Conservation (phyloP, 106 monocot genomes). For the Dactylorhiza incarnata region DNA sequence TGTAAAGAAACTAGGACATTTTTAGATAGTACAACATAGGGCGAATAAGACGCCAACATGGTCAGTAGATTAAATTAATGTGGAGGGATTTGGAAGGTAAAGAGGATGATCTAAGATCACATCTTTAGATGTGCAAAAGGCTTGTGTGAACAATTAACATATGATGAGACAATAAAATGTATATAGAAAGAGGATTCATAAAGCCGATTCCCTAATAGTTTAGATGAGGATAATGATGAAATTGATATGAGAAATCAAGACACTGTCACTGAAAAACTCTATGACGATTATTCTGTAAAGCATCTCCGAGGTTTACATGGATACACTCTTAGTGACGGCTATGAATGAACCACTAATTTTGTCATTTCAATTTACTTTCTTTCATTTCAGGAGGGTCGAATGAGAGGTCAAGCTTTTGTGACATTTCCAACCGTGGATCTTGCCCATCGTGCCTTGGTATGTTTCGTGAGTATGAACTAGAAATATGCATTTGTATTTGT, state of each 20-base stretch:
- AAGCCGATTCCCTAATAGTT: background rate
- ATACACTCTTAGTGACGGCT: background rate
- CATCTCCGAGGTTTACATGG: background rate
- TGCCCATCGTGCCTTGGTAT: conserved; percentile 81
- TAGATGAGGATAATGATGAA: background rate
- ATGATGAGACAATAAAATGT: background rate
- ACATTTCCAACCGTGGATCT: conserved; percentile 89
- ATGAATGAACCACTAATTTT: background rate
- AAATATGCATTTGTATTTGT: background rate
- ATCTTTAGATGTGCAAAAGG: background rate
- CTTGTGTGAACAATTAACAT: background rate
- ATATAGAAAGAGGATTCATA: background rate
- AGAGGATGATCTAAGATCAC: background rate
- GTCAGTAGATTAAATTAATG: background rate
- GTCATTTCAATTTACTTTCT: background rate
- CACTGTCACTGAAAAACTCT: background rate
- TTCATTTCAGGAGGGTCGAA: conserved; percentile 78
- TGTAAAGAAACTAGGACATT: background rate
- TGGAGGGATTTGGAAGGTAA: background rate
- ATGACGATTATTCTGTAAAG: background rate
- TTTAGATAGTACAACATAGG: background rate
- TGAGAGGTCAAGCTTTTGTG: conserved; percentile 97
- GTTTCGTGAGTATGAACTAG: conserved; percentile 1
- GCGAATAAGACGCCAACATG: background rate
- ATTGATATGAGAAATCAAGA: background rate